Evolutionary conservation across 345 rosid species (phyloP).

Genomic region (Populus ilicifolia): DNA sequence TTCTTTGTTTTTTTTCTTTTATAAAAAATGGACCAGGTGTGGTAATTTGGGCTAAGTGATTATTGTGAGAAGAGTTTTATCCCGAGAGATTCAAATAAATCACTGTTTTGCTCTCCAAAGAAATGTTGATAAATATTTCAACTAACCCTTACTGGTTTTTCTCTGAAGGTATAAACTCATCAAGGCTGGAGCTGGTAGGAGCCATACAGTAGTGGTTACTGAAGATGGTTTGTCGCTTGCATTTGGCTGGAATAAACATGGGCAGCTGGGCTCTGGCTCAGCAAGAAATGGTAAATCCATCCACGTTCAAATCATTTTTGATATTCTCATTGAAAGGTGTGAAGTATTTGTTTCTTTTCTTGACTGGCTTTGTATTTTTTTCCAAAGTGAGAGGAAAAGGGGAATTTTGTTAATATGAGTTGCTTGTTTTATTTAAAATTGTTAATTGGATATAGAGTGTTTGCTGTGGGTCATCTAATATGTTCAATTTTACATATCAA

Average conservation of each 20-base stretch:
- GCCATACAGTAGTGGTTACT: conserved; percentile 76
- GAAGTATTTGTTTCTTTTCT: not conserved
- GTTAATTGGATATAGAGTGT: not conserved
- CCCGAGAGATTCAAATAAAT: not conserved
- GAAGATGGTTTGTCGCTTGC: conserved; percentile 73
- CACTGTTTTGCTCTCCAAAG: not conserved
- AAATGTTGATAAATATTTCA: not conserved
- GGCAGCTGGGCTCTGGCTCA: conserved; percentile 88
- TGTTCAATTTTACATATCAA: not conserved
- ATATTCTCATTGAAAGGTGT: not conserved
- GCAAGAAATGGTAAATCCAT: conserved; percentile 57
- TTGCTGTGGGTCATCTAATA: not conserved
- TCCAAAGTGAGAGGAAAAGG: not conserved
- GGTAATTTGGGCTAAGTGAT: not conserved
- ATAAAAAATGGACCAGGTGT: not conserved
- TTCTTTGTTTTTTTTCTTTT: not conserved
- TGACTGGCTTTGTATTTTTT: not conserved
- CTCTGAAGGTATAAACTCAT: conserved; percentile 63
- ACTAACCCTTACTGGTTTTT: not conserved
- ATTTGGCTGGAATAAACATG: conserved; percentile 97
- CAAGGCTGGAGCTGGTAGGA: conserved; percentile 73
- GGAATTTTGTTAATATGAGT: not conserved
- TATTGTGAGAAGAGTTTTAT: not conserved
- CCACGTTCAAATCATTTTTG: not conserved
- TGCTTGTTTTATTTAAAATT: not conserved